Conservation (phyloP, 2,329 filamentous ascomycete genomes). For the Arachnomyces sp. region DNA sequence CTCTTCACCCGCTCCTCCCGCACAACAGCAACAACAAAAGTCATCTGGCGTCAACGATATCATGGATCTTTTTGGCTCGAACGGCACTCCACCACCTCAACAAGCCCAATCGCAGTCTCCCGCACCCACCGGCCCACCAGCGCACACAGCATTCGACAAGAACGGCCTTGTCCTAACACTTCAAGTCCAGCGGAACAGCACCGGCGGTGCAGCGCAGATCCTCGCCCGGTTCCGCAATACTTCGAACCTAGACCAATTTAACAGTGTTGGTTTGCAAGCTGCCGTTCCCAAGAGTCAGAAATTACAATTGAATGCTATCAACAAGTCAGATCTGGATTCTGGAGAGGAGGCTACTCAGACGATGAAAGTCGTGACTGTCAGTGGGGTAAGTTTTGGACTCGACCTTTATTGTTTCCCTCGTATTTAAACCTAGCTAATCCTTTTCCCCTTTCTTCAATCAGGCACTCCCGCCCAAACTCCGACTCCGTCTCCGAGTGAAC, state of each 20-base stretch:
- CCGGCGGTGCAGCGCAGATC: slow-evolving; percentile 63
- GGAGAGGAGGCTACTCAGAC: slow-evolving; percentile 80
- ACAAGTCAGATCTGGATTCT: slow-evolving; percentile 64
- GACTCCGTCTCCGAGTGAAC: slow-evolving; percentile 76
- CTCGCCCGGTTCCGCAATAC: slow-evolving; percentile 76
- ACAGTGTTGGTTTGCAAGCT: slow-evolving; percentile 77
- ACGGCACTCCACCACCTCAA: slow-evolving; percentile 39
- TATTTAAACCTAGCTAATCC: not conserved
- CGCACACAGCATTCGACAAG: slow-evolving; percentile 72
- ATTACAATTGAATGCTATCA: slow-evolving; percentile 84
- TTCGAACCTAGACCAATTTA: slow-evolving; percentile 57
- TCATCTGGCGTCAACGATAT: slow-evolving; percentile 62
- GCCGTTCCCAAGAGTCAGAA: slow-evolving; percentile 96
- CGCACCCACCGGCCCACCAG: slow-evolving; percentile 34
- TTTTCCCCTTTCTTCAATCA: slow-evolving; percentile 29
- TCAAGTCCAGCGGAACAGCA: slow-evolving; percentile 66
- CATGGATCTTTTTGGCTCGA: slow-evolving; percentile 75
- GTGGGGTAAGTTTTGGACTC: slow-evolving; percentile 63
- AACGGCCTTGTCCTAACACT: slow-evolving; percentile 77
- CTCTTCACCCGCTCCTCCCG: slow-evolving; percentile 38
- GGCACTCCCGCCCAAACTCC: slow-evolving; percentile 62
- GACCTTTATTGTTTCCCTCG: not conserved
- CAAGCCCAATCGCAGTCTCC: slow-evolving; percentile 38
- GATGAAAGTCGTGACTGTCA: slow-evolving; percentile 79
- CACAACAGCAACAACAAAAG: slow-evolving; percentile 47